A percentile compares a stretch with the other conserved stretches of the same genome.
phyloP scores from a whole-genome alignment of 768 basidiomycete species.

The Crassisporium funariophilum region DNA sequence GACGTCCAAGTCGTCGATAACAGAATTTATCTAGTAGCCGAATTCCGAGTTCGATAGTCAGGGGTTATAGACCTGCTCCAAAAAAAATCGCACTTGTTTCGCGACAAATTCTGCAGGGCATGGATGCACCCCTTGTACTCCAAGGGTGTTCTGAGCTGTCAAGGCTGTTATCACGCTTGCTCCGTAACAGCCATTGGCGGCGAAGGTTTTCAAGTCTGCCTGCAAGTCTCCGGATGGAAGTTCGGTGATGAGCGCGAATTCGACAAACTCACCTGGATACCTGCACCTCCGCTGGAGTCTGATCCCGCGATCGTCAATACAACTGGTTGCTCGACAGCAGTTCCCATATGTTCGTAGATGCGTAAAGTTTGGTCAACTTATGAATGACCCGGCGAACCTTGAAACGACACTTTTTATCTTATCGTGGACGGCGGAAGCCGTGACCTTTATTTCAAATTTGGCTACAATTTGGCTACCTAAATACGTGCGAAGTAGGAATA shows the following conservation, averaged over 20 bases:
- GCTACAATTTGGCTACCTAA: no score
- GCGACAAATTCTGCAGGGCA: constrained; percentile 69
- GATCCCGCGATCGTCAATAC: constrained; percentile 79
- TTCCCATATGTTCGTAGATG: no score
- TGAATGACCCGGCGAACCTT: no score
- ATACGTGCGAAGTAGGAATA: no score
- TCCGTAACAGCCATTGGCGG: constrained; percentile 78
- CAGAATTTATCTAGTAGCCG: constrained; percentile 58
- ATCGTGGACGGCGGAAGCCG: no score
- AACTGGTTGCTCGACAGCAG: constrained; percentile 9
- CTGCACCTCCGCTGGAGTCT: constrained; percentile 85
- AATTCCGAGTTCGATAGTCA: neutral
- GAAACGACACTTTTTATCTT: no score
- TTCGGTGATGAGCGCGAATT: no score
- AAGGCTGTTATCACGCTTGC: constrained; percentile 82
- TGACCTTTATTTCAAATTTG: neutral
- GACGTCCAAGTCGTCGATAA: constrained; percentile 73
- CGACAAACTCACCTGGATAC: constrained; percentile 72
- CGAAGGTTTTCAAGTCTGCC: constrained; percentile 88
- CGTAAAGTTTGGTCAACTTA: no score
- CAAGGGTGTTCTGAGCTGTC: constrained; percentile 87
- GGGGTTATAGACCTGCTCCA: neutral
- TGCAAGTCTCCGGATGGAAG: constrained; percentile 26
- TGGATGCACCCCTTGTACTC: constrained; percentile 75
- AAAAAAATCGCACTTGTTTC: constrained; percentile 58